Conservation (phyloP, 139 green algal species). For the Monoraphidium neglectum region DNA sequence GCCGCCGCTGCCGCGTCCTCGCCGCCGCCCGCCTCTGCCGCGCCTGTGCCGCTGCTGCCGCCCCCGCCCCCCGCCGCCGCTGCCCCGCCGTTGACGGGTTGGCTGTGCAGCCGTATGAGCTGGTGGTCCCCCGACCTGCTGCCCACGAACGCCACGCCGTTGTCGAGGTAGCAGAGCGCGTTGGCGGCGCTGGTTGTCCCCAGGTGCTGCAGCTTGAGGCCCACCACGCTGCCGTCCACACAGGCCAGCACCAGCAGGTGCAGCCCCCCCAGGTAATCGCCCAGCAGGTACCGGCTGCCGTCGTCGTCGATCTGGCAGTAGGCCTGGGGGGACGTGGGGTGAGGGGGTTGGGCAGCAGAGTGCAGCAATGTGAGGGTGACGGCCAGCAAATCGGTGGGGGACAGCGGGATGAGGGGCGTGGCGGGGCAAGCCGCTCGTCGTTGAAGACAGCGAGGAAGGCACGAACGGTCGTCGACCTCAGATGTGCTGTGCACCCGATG, state of each 20-base stretch:
- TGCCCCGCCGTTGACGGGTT: constrained; percentile 1
- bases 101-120: constrained; percentile 72
- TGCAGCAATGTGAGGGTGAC: too few species aligned
- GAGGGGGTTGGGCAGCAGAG: background rate
- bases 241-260: constrained; percentile 85
- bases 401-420: too few species aligned
- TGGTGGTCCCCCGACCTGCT: constrained; percentile 73
- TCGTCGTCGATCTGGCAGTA: constrained; percentile 67
- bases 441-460: too few species aligned
- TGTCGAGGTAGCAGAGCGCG: constrained; percentile 93
- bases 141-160: constrained; percentile 90
- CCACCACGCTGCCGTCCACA: constrained; percentile 59
- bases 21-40: background rate
- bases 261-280: constrained; percentile 79
- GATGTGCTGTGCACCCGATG: too few species aligned
- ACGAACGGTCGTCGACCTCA: too few species aligned
- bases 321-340: constrained; percentile 9
- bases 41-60: background rate
- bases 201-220: constrained; percentile 82
- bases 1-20: too few species aligned
- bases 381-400: too few species aligned
- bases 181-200: constrained; percentile 72
- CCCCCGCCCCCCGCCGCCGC: background rate
- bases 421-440: too few species aligned
- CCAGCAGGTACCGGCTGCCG: constrained; percentile 87